Conservation (phyloP, 495 filamentous ascomycete species). For the Apodospora peruviana region DNA sequence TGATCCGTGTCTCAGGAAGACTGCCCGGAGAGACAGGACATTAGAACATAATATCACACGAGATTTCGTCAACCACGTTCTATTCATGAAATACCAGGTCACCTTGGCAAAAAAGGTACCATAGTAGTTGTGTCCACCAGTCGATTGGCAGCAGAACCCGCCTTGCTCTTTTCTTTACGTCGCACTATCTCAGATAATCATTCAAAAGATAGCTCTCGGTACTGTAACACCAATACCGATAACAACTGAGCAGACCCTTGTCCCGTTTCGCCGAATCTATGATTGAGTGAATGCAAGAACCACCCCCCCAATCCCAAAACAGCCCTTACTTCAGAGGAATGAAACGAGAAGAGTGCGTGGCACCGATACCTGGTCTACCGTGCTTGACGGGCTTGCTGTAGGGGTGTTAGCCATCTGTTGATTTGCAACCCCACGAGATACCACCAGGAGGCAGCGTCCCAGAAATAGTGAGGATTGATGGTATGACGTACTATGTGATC, state of each 20-base stretch:
- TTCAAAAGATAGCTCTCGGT: constrained; percentile 23
- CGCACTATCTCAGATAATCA: constrained; percentile 25
- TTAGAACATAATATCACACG: too few relatives aligned
- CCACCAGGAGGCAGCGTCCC: not conserved
- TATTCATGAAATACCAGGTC: too few relatives aligned
- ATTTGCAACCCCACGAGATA: too few relatives aligned
- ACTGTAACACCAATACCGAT: constrained; percentile 25
- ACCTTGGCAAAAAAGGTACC: too few relatives aligned
- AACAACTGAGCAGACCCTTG: constrained; percentile 26
- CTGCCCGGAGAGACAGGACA: too few relatives aligned
- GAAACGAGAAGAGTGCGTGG: constrained; percentile 99
- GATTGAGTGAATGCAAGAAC: constrained; percentile 38
- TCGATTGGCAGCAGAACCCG: too few relatives aligned
- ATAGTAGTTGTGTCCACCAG: too few relatives aligned
- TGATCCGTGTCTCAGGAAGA: too few relatives aligned
- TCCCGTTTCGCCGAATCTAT: constrained; percentile 35
- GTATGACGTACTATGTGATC: constrained; percentile 86
- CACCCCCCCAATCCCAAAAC: constrained; percentile 22
- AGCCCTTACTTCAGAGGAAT: constrained; percentile 92
- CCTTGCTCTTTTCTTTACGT: constrained; percentile 17
- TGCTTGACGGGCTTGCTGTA: constrained; percentile 98
- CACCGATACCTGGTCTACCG: constrained; percentile 99
- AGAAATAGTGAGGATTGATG: not conserved
- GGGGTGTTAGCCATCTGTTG: constrained; percentile 34
- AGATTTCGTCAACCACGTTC: too few relatives aligned